These are phyloP conservation scores for Xylariales sp. DNA, from an alignment of 2,329 filamentous ascomycete genomes.

Conservation along the genomic window DNA sequence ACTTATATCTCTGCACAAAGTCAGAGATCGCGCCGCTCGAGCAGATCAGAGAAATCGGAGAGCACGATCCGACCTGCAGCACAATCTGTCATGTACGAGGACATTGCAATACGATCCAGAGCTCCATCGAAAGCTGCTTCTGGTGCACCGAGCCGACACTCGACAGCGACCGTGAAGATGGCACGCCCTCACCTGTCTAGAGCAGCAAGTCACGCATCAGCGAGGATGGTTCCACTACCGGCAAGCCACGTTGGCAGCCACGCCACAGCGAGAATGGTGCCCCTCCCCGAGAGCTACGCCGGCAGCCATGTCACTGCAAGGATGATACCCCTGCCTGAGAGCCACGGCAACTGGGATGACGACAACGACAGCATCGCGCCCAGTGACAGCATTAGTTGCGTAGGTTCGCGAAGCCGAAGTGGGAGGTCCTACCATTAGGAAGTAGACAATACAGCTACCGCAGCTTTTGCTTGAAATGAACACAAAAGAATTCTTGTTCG, in stretches of 20 bases:
- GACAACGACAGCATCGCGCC: slow-evolving; percentile 52
- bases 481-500: too few species aligned
- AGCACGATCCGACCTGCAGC: slow-evolving; percentile 24
- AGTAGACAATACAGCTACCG: too few species aligned
- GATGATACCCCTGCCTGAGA: slow-evolving; percentile 3
- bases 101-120: slow-evolving; percentile 25
- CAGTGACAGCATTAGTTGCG: slow-evolving; percentile 58
- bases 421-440: slow-evolving; percentile 4
- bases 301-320: slow-evolving; percentile 1
- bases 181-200: slow-evolving; percentile 10
- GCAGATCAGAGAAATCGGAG: slow-evolving; percentile 23
- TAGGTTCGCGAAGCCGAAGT: slow-evolving; percentile 37
- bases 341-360: slow-evolving; percentile 32
- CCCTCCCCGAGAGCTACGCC: slow-evolving; percentile 2
- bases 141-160: slow-evolving; percentile 11
- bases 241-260: slow-evolving; percentile 3
- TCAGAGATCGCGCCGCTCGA: slow-evolving; percentile 12
- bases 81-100: slow-evolving; percentile 15
- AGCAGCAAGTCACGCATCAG: slow-evolving; percentile 4
- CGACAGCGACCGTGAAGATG: slow-evolving; percentile 7
- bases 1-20: slow-evolving; percentile 40
- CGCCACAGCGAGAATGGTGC: slow-evolving; percentile 1
- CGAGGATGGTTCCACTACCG: slow-evolving; percentile 3
- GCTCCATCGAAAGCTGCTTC: slow-evolving; percentile 12
- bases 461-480: too few species aligned